These are phyloP conservation scores for Physocladia obscura DNA, from an alignment of 192 early-diverging fungal species.

Conservation along the genomic window DNA sequence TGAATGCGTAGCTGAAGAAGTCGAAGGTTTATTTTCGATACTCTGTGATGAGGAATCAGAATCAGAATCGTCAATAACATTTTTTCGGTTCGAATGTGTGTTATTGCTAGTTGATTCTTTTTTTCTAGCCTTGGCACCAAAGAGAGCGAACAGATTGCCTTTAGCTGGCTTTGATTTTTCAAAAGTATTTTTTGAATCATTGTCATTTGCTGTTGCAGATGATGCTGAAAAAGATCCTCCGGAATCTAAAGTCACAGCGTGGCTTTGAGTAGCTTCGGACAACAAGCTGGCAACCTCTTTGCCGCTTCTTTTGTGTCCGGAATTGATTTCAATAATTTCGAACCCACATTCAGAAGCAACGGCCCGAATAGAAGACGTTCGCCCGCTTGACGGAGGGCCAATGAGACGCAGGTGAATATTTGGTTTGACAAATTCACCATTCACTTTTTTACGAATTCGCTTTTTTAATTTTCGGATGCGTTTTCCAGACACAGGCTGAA, in stretches of 20 bases:
- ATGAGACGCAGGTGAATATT: conserved; percentile 49
- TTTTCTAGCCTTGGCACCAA: neutral
- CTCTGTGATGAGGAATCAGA: neutral
- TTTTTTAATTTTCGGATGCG: neutral
- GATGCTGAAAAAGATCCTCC: neutral
- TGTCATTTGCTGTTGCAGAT: too few relatives aligned
- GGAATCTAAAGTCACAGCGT: conserved; percentile 54
- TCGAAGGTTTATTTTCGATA: neutral
- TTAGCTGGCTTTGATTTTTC: neutral
- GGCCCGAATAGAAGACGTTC: conserved; percentile 71
- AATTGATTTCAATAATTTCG: conserved; percentile 74
- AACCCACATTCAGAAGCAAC: conserved; percentile 72
- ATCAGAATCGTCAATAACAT: conserved; percentile 2
- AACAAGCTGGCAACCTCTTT: conserved; percentile 67
- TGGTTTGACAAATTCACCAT: neutral
- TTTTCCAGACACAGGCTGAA: neutral
- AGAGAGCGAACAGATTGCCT: neutral
- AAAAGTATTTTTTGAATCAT: too few relatives aligned
- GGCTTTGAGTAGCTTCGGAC: conserved; percentile 72
- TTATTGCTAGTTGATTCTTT: neutral
- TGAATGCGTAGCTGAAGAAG: conserved; percentile 42
- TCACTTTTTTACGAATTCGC: neutral
- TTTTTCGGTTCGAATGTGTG: conserved; percentile 6
- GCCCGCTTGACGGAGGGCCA: conserved; percentile 71
- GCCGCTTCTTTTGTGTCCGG: conserved; percentile 64